A percentile compares a stretch with the other conserved stretches of the same genome.
Conservation (phyloP, 23 red algal genomes). For the Agarophyton chilense region DNA sequence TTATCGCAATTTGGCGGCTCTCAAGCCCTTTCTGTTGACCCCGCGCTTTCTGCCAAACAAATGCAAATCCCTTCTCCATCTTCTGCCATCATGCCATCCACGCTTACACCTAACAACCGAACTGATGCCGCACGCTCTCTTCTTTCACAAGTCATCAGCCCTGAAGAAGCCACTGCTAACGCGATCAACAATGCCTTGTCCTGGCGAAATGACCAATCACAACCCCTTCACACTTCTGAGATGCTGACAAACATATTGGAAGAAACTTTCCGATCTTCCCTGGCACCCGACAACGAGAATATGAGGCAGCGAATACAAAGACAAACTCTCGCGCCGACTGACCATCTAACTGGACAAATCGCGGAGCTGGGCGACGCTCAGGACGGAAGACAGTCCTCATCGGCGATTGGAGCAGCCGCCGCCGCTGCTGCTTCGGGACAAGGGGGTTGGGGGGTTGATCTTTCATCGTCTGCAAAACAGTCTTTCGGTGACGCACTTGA, state of each 20-base stretch:
- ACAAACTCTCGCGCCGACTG: neutral
- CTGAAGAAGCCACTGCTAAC: neutral
- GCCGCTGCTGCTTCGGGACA: slow-evolving; percentile 44
- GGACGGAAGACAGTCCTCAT: neutral
- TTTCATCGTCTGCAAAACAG: slow-evolving; percentile 1
- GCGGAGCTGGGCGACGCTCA: neutral
- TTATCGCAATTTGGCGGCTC: slow-evolving; percentile 22
- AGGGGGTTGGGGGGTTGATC: slow-evolving; percentile 22
- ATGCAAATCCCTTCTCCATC: neutral
- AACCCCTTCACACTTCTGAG: neutral
- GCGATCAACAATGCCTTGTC: neutral
- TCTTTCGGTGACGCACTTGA: slow-evolving; percentile 24
- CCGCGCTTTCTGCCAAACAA: neutral
- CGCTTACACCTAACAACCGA: neutral
- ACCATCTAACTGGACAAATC: neutral
- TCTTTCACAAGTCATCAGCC: neutral
- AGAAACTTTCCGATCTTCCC: neutral
- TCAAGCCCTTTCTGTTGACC: neutral
- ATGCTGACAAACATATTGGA: neutral
- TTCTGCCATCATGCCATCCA: neutral
- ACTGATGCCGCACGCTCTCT: neutral
- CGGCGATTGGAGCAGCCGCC: slow-evolving; percentile 54
- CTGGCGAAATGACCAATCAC: neutral
- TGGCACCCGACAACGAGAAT: neutral
- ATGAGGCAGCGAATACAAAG: neutral